Evolutionary conservation across 2,329 filamentous ascomycete genomes (phyloP).

Genomic region (Pseudopithomyces maydicus): DNA sequence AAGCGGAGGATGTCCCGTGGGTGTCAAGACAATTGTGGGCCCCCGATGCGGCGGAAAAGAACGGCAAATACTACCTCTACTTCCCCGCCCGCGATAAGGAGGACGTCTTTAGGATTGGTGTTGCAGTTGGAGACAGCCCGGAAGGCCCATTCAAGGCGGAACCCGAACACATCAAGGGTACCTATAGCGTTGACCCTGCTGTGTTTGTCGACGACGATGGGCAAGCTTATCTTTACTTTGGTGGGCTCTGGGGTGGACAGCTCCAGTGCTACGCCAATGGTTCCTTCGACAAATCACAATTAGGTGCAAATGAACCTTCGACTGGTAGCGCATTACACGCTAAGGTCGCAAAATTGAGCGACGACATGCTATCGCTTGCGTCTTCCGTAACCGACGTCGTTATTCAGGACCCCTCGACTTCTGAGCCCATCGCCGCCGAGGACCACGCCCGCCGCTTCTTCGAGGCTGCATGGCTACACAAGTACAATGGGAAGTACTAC

Average conservation of each 20-base stretch:
- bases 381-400: conserved; percentile 62
- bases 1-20: conserved; percentile 72
- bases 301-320: conserved; percentile 32
- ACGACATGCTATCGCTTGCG: conserved; percentile 69
- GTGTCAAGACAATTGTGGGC: conserved; percentile 81
- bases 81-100: conserved; percentile 76
- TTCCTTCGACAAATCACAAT: conserved; percentile 56
- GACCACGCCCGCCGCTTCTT: conserved; percentile 80
- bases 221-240: conserved; percentile 73
- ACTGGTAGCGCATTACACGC: conserved; percentile 63
- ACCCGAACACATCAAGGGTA: conserved; percentile 67
- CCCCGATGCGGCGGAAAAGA: conserved; percentile 72
- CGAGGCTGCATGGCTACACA: conserved; percentile 81
- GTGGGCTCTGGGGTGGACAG: conserved; percentile 81
- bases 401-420: conserved; percentile 66
- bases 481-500: conserved; percentile 71
- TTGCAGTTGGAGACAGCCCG: conserved; percentile 67
- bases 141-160: conserved; percentile 74
- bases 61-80: conserved; percentile 76
- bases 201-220: conserved; percentile 73
- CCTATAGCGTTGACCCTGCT: conserved; percentile 78
- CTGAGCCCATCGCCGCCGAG: conserved; percentile 63
- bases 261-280: conserved; percentile 73
- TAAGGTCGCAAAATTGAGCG: conserved; percentile 66
- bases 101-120: conserved; percentile 75